Evolutionary conservation across 176 grass and related monocot genomes (phyloP).

Genomic region (Bolboschoenus planiculmis): DNA sequence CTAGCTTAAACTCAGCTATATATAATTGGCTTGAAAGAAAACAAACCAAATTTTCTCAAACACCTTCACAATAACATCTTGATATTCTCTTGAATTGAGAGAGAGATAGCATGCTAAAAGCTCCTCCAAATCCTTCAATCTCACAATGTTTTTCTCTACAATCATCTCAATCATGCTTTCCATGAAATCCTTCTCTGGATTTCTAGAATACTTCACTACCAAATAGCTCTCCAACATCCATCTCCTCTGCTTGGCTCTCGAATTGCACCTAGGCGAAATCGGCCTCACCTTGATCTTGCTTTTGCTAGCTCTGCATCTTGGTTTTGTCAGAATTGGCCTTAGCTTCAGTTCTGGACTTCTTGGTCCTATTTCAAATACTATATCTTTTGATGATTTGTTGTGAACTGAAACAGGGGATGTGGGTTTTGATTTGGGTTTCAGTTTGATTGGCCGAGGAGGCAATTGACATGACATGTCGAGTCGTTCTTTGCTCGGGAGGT

Average conservation of each 20-base stretch:
- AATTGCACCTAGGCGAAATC: conserved; percentile 33
- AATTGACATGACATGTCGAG: neutral
- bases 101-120: conserved; percentile 80
- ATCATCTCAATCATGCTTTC: conserved; percentile 95
- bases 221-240: conserved; percentile 68
- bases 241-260: conserved; percentile 19
- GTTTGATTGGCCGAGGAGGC: neutral
- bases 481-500: conserved; percentile 51
- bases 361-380: conserved; percentile 4
- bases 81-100: conserved; percentile 82
- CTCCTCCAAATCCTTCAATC: conserved; percentile 62
- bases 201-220: conserved; percentile 64
- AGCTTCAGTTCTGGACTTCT: conserved; percentile 62
- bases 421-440: neutral
- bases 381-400: conserved; percentile 6
- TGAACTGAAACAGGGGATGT: conserved; percentile 1
- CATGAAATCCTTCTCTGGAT: conserved; percentile 66
- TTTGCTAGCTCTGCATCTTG: conserved; percentile 1
- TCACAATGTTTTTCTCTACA: conserved; percentile 42
- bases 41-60: conserved; percentile 43
- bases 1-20: neutral
- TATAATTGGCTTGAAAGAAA: conserved; percentile 13
- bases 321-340: conserved; percentile 54
- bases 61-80: conserved; percentile 32
- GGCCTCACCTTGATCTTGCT: conserved; percentile 28